A percentile compares a stretch with the other conserved stretches of the same genome.
Conservation (phyloP, 208 protist species). For the Trypanosomatidae sp. region DNA sequence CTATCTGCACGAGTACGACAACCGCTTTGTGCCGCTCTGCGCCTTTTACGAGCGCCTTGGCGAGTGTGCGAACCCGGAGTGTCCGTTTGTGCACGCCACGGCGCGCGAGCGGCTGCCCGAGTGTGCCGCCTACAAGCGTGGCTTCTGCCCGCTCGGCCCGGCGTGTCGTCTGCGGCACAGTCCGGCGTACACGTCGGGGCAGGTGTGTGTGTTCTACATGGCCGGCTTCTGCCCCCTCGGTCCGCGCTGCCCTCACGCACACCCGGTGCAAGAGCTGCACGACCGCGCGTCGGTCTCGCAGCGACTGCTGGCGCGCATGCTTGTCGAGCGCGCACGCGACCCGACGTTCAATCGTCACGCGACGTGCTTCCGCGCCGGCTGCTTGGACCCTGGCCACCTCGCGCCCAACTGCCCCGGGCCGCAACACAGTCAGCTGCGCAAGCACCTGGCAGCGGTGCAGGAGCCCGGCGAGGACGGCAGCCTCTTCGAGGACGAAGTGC, state of each 20-base stretch:
- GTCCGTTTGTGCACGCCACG: constrained; percentile 89
- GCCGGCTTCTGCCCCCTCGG: constrained; percentile 93
- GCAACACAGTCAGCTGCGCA: constrained; percentile 48
- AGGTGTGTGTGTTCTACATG: constrained; percentile 87
- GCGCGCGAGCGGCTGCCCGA: constrained; percentile 70
- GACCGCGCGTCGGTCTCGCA: constrained; percentile 54
- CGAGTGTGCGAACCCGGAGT: constrained; percentile 95
- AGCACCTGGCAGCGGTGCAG: constrained; percentile 37
- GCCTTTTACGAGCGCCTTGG: constrained; percentile 92
- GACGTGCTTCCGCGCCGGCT: constrained; percentile 60
- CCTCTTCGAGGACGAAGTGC: constrained; percentile 24
- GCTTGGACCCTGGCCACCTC: constrained; percentile 81
- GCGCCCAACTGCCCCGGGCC: constrained; percentile 65
- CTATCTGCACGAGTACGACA: constrained; percentile 94
- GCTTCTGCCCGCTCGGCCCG: constrained; percentile 85
- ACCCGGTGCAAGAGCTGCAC: constrained; percentile 81
- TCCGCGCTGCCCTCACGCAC: constrained; percentile 85
- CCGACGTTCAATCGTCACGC: constrained; percentile 57
- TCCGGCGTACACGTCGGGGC: constrained; percentile 8
- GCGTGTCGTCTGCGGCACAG: constrained; percentile 86
- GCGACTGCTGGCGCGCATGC: constrained; percentile 48
- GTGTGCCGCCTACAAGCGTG: constrained; percentile 81
- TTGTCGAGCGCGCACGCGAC: constrained; percentile 50
- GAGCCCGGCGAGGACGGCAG: constrained; percentile 52
- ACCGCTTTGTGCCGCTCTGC: constrained; percentile 91